Conservation (phyloP, 2,329 filamentous ascomycete genomes). For the Claviceps sp. region DNA sequence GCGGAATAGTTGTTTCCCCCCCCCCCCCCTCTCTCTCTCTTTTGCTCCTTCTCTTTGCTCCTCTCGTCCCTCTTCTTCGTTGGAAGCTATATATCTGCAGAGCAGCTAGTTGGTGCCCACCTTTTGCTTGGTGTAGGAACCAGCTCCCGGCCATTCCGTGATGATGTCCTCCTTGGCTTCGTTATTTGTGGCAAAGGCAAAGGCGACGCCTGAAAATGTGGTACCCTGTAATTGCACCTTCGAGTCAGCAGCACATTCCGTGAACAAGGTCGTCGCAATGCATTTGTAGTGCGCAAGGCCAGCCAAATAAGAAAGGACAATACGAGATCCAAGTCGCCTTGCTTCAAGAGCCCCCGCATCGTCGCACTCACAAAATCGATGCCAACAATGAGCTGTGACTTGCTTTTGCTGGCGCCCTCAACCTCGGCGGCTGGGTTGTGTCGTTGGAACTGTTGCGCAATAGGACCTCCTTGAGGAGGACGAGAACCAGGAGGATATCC, state of each 20-base stretch:
- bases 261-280: background rate
- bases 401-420: conserved; percentile 77
- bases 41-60: background rate
- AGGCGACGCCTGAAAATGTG: conserved; percentile 94
- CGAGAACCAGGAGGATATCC: conserved; percentile 36
- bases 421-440: conserved; percentile 52
- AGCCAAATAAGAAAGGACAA: background rate
- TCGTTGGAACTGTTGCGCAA: conserved; percentile 29
- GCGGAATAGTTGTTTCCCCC: too few species aligned
- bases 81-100: background rate
- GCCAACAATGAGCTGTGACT: conserved; percentile 94
- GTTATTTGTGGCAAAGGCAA: conserved; percentile 93
- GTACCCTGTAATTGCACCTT: conserved; percentile 52
- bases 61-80: background rate
- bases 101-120: conserved; percentile 30
- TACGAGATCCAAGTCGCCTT: background rate
- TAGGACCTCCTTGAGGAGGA: conserved; percentile 21
- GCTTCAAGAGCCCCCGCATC: background rate
- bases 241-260: conserved; percentile 4
- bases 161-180: conserved; percentile 98
- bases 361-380: conserved; percentile 80
- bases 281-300: background rate
- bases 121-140: conserved; percentile 98
- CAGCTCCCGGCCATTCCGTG: conserved; percentile 95
- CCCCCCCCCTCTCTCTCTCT: background rate